These are phyloP conservation scores for Huntiella decipiens DNA, from an alignment of 2,329 filamentous ascomycete genomes.

Conservation along the genomic window DNA sequence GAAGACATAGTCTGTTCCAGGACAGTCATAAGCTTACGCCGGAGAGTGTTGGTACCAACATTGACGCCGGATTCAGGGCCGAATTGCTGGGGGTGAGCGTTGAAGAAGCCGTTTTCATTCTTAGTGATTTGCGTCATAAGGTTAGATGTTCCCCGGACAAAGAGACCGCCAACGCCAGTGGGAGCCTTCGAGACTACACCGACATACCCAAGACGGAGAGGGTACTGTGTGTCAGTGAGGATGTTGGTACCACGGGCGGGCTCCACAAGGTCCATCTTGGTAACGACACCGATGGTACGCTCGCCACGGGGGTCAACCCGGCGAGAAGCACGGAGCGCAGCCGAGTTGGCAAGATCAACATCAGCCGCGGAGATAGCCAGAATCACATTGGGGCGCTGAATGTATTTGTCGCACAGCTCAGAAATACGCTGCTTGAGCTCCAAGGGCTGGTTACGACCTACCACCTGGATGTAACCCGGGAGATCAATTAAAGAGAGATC, in stretches of 20 bases:
- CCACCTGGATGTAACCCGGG: conserved; percentile 92
- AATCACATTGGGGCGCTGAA: conserved; percentile 88
- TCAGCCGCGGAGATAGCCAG: conserved; percentile 94
- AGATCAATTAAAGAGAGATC: conserved; percentile 92
- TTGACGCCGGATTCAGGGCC: conserved; percentile 52
- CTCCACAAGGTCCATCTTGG: conserved; percentile 97
- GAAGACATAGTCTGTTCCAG: conserved; percentile 94
- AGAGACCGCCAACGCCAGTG: conserved; percentile 42
- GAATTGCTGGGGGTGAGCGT: conserved; percentile 62
- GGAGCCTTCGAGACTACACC: conserved; percentile 82
- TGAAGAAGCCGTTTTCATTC: conserved; percentile 80
- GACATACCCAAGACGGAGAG: conserved; percentile 84
- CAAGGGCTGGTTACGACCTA: conserved; percentile 72
- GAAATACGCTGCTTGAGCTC: conserved; percentile 91
- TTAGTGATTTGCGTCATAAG: conserved; percentile 64
- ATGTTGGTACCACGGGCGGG: conserved; percentile 58
- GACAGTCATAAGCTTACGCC: conserved; percentile 93
- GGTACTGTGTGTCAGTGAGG: conserved; percentile 78
- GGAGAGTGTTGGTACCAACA: conserved; percentile 69
- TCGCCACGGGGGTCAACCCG: conserved; percentile 88
- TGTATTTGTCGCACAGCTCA: conserved; percentile 95
- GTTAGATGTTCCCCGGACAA: conserved; percentile 65
- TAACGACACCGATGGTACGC: conserved; percentile 94
- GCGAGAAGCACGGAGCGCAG: conserved; percentile 71
- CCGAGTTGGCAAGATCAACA: conserved; percentile 92